Evolutionary conservation across 2,329 filamentous ascomycete genomes (phyloP).

Genomic region (Clonostachys byssicola): DNA sequence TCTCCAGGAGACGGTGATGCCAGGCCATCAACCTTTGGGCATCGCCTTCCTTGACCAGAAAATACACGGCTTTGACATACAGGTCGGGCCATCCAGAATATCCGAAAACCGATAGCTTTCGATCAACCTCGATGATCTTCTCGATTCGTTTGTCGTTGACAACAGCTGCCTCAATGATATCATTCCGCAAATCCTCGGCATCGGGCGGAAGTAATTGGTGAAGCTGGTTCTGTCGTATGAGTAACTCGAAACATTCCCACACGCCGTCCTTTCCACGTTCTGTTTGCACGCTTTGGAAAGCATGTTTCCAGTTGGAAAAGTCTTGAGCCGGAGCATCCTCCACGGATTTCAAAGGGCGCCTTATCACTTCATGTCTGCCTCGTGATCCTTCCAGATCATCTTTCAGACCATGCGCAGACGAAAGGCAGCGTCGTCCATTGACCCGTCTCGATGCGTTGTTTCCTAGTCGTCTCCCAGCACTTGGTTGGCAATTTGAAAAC

Average conservation of each 20-base stretch:
- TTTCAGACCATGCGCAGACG: too few relatives aligned
- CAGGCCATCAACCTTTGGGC: constrained; percentile 35
- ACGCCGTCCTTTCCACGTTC: background rate
- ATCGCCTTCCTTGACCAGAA: constrained; percentile 31
- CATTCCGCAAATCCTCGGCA: constrained; percentile 18
- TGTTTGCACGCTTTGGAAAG: background rate
- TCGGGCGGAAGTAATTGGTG: constrained; percentile 11
- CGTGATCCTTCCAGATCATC: too few relatives aligned
- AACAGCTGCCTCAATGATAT: constrained; percentile 20
- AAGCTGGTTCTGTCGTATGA: background rate
- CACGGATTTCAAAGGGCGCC: too few relatives aligned
- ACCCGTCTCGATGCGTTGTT: too few relatives aligned
- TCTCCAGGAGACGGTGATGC: constrained; percentile 39
- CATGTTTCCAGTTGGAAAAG: background rate
- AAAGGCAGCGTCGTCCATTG: too few relatives aligned
- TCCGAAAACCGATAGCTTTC: constrained; percentile 27
- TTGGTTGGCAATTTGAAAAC: too few relatives aligned
- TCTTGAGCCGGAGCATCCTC: too few relatives aligned
- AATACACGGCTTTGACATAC: constrained; percentile 40
- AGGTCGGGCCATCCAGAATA: constrained; percentile 42
- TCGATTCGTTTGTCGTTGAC: constrained; percentile 11
- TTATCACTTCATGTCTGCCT: too few relatives aligned
- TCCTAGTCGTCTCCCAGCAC: too few relatives aligned
- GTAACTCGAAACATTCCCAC: constrained; percentile 2
- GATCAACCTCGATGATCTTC: constrained; percentile 11